These are phyloP conservation scores for Fusarium sublunatum DNA, from an alignment of 2,329 filamentous ascomycete species.

Conservation along the genomic window DNA sequence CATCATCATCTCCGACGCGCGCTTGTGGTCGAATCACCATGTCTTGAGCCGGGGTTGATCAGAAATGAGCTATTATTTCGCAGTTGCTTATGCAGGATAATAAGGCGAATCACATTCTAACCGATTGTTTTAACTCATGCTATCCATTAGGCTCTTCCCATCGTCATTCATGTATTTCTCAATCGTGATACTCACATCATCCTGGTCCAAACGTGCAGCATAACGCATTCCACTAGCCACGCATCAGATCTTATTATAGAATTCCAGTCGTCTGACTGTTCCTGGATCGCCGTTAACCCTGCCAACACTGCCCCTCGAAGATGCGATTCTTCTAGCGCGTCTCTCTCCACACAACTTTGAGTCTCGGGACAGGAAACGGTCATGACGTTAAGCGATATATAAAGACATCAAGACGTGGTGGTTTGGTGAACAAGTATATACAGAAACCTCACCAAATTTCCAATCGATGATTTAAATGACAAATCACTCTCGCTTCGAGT, in stretches of 20 bases:
- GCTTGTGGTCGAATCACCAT: slow-evolving; percentile 29
- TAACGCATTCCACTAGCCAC: slow-evolving; percentile 6
- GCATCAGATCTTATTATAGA: slow-evolving; percentile 33
- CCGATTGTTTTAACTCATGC: background rate
- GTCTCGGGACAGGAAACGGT: background rate
- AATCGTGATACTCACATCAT: background rate
- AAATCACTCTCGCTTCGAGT: slow-evolving; percentile 6
- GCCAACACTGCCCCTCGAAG: slow-evolving; percentile 33
- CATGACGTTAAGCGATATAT: background rate
- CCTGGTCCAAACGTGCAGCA: background rate
- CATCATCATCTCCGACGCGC: slow-evolving; percentile 14
- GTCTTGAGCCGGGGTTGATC: slow-evolving; percentile 5
- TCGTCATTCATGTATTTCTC: background rate
- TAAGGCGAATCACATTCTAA: slow-evolving; percentile 9
- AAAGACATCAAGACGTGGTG: background rate
- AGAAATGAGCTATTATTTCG: background rate
- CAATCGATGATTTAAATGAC: background rate
- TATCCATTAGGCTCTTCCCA: background rate
- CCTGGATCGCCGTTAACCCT: slow-evolving; percentile 24
- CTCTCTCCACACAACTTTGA: background rate
- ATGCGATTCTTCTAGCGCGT: slow-evolving; percentile 23
- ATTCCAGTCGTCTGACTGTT: slow-evolving; percentile 7
- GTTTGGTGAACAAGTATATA: slow-evolving; percentile 6
- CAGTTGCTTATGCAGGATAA: slow-evolving; percentile 2
- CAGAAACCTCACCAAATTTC: slow-evolving; percentile 2